Conservation (phyloP, 2,329 filamentous ascomycete genomes). For the Teratosphaeria destructans region DNA sequence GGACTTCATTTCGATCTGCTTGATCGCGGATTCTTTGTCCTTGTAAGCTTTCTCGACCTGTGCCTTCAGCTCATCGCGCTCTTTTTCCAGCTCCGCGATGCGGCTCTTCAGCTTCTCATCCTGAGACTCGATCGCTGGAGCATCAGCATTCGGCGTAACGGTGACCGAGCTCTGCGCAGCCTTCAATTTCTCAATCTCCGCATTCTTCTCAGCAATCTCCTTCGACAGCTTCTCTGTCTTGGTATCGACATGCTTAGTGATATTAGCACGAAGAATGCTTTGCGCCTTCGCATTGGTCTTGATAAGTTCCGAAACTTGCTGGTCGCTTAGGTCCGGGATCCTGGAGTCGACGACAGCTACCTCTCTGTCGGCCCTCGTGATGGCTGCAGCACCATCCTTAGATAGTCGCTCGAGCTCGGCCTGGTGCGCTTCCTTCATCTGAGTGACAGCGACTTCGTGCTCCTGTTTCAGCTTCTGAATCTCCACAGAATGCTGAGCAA, state of each 20-base stretch:
- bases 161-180: background rate
- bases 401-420: conserved; percentile 28
- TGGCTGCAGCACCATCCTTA: conserved; percentile 26
- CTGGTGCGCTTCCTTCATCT: conserved; percentile 28
- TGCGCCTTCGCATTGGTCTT: conserved; percentile 40
- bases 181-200: conserved; percentile 18
- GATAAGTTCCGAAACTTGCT: conserved; percentile 41
- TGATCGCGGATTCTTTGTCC: conserved; percentile 20
- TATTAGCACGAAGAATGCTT: conserved; percentile 47
- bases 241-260: conserved; percentile 37
- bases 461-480: conserved; percentile 37
- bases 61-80: conserved; percentile 11
- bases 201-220: conserved; percentile 22
- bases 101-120: conserved; percentile 9
- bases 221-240: conserved; percentile 29
- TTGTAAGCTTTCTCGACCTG: conserved; percentile 18
- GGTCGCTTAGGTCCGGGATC: conserved; percentile 21
- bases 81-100: background rate
- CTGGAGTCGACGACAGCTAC: conserved; percentile 10
- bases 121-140: background rate
- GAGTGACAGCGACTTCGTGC: conserved; percentile 35
- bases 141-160: background rate
- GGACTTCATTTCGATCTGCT: conserved; percentile 38
- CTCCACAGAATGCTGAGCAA: conserved; percentile 37
- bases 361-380: conserved; percentile 22